Base-by-base conservation (phyloP, 2,329 filamentous ascomycete genomes). In the Amylocarpus encephaloides region DNA sequence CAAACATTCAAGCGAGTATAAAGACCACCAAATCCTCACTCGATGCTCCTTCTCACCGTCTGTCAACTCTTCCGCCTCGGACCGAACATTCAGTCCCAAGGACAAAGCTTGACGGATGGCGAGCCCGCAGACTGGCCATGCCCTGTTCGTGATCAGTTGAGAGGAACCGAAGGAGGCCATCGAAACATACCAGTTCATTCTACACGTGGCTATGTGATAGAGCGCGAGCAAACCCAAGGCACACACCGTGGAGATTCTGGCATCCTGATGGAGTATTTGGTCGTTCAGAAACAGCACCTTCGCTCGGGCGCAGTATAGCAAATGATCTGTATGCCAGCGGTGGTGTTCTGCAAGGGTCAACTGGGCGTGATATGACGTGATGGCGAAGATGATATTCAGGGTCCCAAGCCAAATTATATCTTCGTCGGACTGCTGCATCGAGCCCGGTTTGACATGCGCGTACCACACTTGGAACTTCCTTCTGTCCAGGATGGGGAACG, bases 11-110 rank as follows among this genome's bases (percentile, higher is more conserved):
- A 62, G 44, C 1, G 53, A 57, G 32, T 62, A 63, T 12, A 63
- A 46, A 19, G 56, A 59, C 61, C 61, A 63, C 59, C 59, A 63
- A 2, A 62, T 16, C 13, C 60, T 51, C 18, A 60, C 47, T 44
- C 59, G 54, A 44, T 58, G 44, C 41, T 63, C 61, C 30, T 62
- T 62, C 9, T 61, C 57, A 11, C 53, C 42, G 35, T 60, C 54
- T 9, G 49, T 32, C n/a, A 61, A 45, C 3, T 51, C 40, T 35
- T 52, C 36, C 16, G 49, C 53, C 35, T 58, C 52, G 34, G 45
- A 61, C 26, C 61, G 54, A 5, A 60, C 39, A 50, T 63, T 57
- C 22, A 63, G 42, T 6, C 59, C 61, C 3, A 62, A 35, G 1
- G 54, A 57, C 26, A 62, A 39, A 3, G 57, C 57, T 35, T 62